Percentiles rank a stretch among this genome's conserved stretches.
phyloP scores from a whole-genome alignment of 371 early-diverging fungal genomes.

The Mycotypha africana region DNA sequence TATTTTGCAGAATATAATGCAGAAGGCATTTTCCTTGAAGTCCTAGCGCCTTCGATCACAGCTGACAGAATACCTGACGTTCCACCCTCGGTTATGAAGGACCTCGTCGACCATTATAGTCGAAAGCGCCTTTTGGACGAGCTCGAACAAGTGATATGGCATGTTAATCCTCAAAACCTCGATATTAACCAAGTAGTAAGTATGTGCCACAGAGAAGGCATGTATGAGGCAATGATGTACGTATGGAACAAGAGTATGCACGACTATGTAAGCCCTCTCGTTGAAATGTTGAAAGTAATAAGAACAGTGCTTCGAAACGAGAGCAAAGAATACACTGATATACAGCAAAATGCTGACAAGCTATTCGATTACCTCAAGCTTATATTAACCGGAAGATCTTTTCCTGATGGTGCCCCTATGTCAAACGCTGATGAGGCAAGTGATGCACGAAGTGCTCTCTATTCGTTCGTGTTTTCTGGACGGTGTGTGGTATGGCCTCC shows the following conservation, averaged over 20 bases:
- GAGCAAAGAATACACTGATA: conserved; percentile 1
- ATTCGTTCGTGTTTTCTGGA: conserved; percentile 74
- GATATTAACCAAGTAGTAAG: conserved; percentile 72
- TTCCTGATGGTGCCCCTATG: conserved; percentile 58
- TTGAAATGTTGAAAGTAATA: conserved; percentile 65
- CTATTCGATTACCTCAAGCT: conserved; percentile 70
- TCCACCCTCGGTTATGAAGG: conserved; percentile 68
- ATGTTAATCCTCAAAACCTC: conserved; percentile 65
- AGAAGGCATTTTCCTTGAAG: conserved; percentile 58
- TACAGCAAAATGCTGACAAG: conserved; percentile 50
- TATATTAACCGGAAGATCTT: conserved; percentile 67
- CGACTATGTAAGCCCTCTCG: conserved; percentile 78
- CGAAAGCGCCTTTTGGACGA: conserved; percentile 48
- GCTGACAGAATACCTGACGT: conserved; percentile 51
- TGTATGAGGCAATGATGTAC: conserved; percentile 74
- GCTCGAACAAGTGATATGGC: conserved; percentile 73
- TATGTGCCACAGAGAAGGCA: conserved; percentile 56
- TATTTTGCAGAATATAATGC: conserved; percentile 54
- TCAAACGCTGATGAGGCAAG: conserved; percentile 48
- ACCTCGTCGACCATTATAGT: conserved; percentile 60
- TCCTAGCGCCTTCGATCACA: conserved; percentile 60
- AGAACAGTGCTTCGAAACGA: conserved; percentile 46
- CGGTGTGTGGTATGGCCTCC: conserved; percentile 71
- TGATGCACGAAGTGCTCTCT: conserved; percentile 68
- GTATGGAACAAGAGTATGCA: conserved; percentile 72